Conservation (phyloP, 1,284 basidiomycete species). For the Phlebopus sp. region DNA sequence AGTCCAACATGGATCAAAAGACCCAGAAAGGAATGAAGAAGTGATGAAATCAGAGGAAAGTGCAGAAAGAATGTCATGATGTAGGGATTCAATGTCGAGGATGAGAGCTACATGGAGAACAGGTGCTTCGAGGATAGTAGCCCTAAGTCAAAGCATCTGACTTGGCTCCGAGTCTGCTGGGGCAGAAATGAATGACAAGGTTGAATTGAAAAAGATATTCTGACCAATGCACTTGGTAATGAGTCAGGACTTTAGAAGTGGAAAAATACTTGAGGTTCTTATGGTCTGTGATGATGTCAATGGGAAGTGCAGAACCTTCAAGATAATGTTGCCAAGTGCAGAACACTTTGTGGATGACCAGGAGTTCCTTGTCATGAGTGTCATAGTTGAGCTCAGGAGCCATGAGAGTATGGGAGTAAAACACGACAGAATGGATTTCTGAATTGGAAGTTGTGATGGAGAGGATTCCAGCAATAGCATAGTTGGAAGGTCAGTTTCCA, state of each 20-base stretch:
- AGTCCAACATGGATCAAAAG: too few relatives aligned
- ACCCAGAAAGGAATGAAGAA: too few relatives aligned
- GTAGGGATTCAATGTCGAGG: too few relatives aligned
- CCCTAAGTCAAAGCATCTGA: too few relatives aligned
- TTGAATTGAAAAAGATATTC: too few relatives aligned
- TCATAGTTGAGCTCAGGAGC: conserved; percentile 16
- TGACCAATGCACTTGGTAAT: too few relatives aligned
- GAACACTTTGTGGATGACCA: conserved; percentile 23
- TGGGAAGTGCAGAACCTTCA: conserved; percentile 9
- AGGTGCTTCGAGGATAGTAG: too few relatives aligned
- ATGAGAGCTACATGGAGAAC: too few relatives aligned
- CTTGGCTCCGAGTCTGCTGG: too few relatives aligned
- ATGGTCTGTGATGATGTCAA: conserved; percentile 16
- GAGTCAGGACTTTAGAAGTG: conserved; percentile 4
- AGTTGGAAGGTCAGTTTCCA: conserved; percentile 36
- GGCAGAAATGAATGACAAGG: too few relatives aligned
- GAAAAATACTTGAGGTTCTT: conserved; percentile 17
- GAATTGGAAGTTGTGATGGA: conserved; percentile 17
- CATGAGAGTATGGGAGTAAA: conserved; percentile 17
- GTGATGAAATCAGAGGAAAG: too few relatives aligned
- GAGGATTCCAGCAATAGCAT: conserved; percentile 32
- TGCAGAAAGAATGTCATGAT: too few relatives aligned
- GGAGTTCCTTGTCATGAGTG: conserved; percentile 40
- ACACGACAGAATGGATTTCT: conserved; percentile 23
- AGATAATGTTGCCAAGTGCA: conserved; percentile 7